Conservation (phyloP, 441 rosid genomes). For the Sinapis alba region DNA sequence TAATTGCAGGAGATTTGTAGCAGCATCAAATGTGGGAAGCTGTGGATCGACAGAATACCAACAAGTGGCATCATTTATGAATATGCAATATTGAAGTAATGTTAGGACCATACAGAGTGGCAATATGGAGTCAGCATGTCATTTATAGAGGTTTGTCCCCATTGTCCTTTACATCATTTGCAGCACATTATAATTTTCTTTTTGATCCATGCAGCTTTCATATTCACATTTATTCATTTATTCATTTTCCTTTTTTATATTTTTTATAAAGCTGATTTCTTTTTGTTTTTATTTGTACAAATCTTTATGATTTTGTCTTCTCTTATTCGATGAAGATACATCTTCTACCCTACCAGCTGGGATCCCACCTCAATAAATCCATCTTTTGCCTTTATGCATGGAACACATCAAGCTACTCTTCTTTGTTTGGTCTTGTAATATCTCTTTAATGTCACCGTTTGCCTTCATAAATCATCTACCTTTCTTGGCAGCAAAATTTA, state of each 20-base stretch:
- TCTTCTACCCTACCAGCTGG: constrained; percentile 17
- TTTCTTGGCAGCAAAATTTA: constrained; percentile 52
- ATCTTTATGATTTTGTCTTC: constrained; percentile 43
- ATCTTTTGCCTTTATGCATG: not conserved
- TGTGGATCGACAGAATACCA: constrained; percentile 27
- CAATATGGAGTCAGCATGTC: constrained; percentile 49
- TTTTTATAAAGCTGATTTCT: constrained; percentile 27
- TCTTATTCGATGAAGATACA: constrained; percentile 41
- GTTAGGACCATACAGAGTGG: constrained; percentile 64
- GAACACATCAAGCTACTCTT: constrained; percentile 32
- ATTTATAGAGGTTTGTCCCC: constrained; percentile 50
- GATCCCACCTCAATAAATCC: constrained; percentile 48
- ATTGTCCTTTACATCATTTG: constrained; percentile 56
- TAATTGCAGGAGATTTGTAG: constrained; percentile 31
- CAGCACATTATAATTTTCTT: constrained; percentile 43
- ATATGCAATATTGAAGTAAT: constrained; percentile 45
- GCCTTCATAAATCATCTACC: constrained; percentile 50
- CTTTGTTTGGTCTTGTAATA: constrained; percentile 35
- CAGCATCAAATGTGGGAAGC: constrained; percentile 21
- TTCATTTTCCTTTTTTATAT: not conserved
- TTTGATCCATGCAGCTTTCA: constrained; percentile 41
- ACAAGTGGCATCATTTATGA: constrained; percentile 52
- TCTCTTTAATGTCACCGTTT: constrained; percentile 51
- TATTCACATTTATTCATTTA: constrained; percentile 37
- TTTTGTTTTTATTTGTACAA: constrained; percentile 30